Evolutionary conservation across 2,329 filamentous ascomycete genomes (phyloP), one percentile per base, ranked within the genome.

Genomic region (Cladosporium velox): DNA sequence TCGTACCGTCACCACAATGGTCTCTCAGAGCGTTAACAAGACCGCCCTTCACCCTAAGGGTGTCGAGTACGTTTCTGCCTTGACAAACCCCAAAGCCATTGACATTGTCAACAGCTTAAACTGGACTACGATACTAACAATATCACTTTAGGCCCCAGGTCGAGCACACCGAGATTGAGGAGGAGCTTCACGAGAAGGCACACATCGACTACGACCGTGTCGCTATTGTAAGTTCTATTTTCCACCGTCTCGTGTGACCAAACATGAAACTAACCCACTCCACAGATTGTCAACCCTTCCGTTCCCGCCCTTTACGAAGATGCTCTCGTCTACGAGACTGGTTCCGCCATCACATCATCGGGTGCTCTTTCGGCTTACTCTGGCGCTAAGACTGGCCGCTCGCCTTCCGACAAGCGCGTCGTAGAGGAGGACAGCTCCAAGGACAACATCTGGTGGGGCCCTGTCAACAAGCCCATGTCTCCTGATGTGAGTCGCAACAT

Each of bases 171-270:
- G 95, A 98, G 80, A 89, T 99, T 71, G 93, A 99, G 84, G 93
- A 98, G 84, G 92, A 97, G 80, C 91, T 99, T 69, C 93, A 98
- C 82, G 92, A 97, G 82, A 93, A 90, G 78, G 95, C 95, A 73
- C 94, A 99, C 86, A 99, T 99, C 78, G 95, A 99, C 86, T 99
- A 98, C 80, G 91, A 98, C 82, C 91, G 93, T 78, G 95, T 99
- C 77, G 92, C 95, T 70, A 99, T 99, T 85, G 93, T 96, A 87
- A 80, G 91, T 79, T 35, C 35, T 18, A 15, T 5, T 18, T 26
- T 14, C 35, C 32, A 34, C 64, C 10, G 26, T 30, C 6, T 18
- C 15, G 51, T 11, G 51, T 10, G 2, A 32, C 21, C 28, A 30
- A n/a, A 14, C 15, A 34, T 15, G 5, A 44, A 14, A 44, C 63